Evolutionary conservation across 306 rosid genomes (phyloP).

Genomic region (Alnus rubra): DNA sequence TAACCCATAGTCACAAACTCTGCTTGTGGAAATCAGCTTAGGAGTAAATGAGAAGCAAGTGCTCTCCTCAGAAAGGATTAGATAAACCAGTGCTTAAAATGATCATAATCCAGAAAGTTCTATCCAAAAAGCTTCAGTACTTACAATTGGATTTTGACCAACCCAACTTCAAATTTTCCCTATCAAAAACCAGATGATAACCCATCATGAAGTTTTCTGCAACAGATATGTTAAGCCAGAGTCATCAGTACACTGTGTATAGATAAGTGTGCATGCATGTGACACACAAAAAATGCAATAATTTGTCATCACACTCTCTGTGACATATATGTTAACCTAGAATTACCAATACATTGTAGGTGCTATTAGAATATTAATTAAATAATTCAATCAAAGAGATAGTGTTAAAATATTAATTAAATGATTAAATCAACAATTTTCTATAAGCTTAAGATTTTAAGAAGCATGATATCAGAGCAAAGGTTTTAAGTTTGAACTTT

Average conservation of each 20-base stretch:
- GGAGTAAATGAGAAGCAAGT: background rate
- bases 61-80: background rate
- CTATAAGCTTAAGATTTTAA: too few species aligned
- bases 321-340: too few species aligned
- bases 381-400: too few species aligned
- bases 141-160: slow-evolving; percentile 72
- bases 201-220: slow-evolving; percentile 65
- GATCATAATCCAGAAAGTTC: background rate
- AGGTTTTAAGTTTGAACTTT: too few species aligned
- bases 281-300: background rate
- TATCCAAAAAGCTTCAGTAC: slow-evolving; percentile 15
- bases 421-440: too few species aligned
- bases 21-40: background rate
- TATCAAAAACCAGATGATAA: slow-evolving; percentile 56
- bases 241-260: slow-evolving; percentile 9
- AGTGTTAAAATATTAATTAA: too few species aligned
- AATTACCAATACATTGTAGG: too few species aligned
- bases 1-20: background rate
- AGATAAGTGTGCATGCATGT: background rate
- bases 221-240: slow-evolving; percentile 27
- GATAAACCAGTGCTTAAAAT: background rate
- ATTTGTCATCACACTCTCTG: too few species aligned
- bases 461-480: too few species aligned
- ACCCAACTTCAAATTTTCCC: slow-evolving; percentile 55
- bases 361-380: too few species aligned